phyloP scores from a whole-genome alignment of 2,329 filamentous ascomycete species.

The Fusarium sublunatum region DNA sequence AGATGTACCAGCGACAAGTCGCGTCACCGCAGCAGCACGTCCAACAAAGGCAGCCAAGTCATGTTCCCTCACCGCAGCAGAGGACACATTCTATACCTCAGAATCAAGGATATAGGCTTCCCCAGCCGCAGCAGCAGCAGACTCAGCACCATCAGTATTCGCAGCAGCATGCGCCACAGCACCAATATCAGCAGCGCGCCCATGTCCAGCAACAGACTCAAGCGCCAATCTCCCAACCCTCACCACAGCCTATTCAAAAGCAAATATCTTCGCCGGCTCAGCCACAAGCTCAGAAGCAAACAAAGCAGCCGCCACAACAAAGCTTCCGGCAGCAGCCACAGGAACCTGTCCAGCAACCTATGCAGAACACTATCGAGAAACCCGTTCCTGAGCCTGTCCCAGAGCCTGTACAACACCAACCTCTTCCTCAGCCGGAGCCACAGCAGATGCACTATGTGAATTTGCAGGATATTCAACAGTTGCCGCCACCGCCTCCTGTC shows the following conservation, averaged over 20 bases:
- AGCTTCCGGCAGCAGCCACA: slow-evolving; percentile 24
- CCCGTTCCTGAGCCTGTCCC: slow-evolving; percentile 22
- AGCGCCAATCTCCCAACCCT: slow-evolving; percentile 8
- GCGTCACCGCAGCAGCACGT: slow-evolving; percentile 39
- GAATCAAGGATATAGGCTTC: slow-evolving; percentile 38
- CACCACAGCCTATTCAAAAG: slow-evolving; percentile 27
- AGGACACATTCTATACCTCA: slow-evolving; percentile 40
- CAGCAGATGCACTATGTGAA: slow-evolving; percentile 53
- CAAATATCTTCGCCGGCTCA: slow-evolving; percentile 23
- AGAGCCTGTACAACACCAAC: slow-evolving; percentile 34
- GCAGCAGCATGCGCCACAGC: slow-evolving; percentile 35
- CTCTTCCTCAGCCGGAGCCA: slow-evolving; percentile 37
- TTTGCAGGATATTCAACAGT: slow-evolving; percentile 53
- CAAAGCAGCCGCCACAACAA: slow-evolving; percentile 32
- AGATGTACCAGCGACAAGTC: slow-evolving; percentile 50
- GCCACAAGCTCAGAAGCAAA: slow-evolving; percentile 32
- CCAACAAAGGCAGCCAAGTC: slow-evolving; percentile 33
- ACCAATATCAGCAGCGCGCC: slow-evolving; percentile 29
- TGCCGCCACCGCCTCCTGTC: slow-evolving; percentile 46
- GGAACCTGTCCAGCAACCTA: slow-evolving; percentile 30
- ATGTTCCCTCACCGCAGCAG: slow-evolving; percentile 38
- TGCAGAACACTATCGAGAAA: slow-evolving; percentile 33
- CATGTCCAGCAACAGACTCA: slow-evolving; percentile 33
- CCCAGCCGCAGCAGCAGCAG: slow-evolving; percentile 37
- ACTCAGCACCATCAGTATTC: slow-evolving; percentile 31